Base-by-base conservation (phyloP, 2,329 filamentous ascomycete species). In the Fusarium oxysporum region DNA sequence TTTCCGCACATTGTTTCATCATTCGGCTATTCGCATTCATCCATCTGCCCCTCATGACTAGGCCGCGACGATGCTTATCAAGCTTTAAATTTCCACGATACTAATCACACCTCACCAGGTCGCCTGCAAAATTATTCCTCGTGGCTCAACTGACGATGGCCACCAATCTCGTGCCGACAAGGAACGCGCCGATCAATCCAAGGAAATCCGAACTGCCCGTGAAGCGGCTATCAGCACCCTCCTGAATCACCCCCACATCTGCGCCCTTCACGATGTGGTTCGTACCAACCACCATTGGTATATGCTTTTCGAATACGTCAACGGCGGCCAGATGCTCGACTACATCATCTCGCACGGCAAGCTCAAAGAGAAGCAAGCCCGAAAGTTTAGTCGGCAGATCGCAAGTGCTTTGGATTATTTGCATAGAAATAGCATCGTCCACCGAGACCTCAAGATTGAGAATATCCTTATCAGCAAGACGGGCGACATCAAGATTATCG, bases 391-490 rank as follows among this genome's bases (percentile, higher is more conserved):
- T 74, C 92, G 96, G 44, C 96, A 99, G 84, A 98, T 99, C 74
- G 95, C 96, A 38, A 98, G 96, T 80, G 95, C 96, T 37, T 87
- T 99, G 64, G 96, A 99, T 82, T 99, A 98, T 83, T 98, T 95
- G 80, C 96, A 99, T 82, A 91, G 95, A 70, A 98, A 99, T 85
- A 98, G 95, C 83, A 98, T 99, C 75, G 96, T 98, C 30, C 96
- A 99, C 82, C 92, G 96, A 56, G 96, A 99, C 80, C 84, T 99
- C 74, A 99, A 99, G 87, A 99, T 99, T 76, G 96, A 98, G 82
- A 99, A 99, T 80, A 99, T 99, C 61, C 89, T 99, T 69, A 99
- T 99, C 84, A 98, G 95, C 87, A 98, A 98, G 86, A 98, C 93
- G 4, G 96, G 96, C 44, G 96, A 99, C 80, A 99, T 99, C 83